Evolutionary conservation across 208 protist genomes (phyloP), one percentile per base, ranked within the genome.

Genomic region (Trypanosoma caninum): DNA sequence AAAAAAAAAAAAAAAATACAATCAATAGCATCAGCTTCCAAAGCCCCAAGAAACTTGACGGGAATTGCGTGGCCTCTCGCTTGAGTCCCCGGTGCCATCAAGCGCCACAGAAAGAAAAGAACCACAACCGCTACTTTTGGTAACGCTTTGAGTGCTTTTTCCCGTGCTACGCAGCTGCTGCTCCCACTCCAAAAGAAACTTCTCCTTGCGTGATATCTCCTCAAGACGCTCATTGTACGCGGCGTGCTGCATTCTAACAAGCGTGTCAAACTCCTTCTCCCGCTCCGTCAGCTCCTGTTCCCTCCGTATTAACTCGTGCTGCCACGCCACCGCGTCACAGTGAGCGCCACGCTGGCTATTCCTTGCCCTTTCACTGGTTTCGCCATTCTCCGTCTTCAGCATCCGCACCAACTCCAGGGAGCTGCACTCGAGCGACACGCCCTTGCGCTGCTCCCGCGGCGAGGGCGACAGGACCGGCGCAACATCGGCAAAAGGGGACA

Each of bases 131-230:
- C 20, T 5, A 34, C 4, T 44, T 14, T 14, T 14, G 16, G 40
- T 1, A 23, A 33, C 3, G 34, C 59, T 65, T 30, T 57, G 37
- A 37, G 18, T 37, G 9, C 25, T 51, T 4, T 56, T 40, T 22
- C 73, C 62, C 22, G 77, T 57, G 16, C 31, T 61, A 11, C 45
- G 53, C 13, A 59, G 16, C 45, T 28, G 28, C 46, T 55, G 45
- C 46, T 72, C 54, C 51, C 47, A 61, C 52, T 68, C 55, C 45
- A 61, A 14, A 2, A 68, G 44, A 16, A 3, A n/a, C 37, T 55
- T 50, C 30, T 68, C 54, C 33, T 53, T 52, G 33, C 52, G 44
- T 13, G 62, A 53, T 30, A 68, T 56, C 18, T 68, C 62, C 22
- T 50, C 41, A 28, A 61, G 28, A 9, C 62, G 40, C 35, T 61